Percentiles rank a stretch among this genome's conserved stretches.
phyloP scores from a whole-genome alignment of 371 early-diverging fungal species.

The Apophysomyces sp. region DNA sequence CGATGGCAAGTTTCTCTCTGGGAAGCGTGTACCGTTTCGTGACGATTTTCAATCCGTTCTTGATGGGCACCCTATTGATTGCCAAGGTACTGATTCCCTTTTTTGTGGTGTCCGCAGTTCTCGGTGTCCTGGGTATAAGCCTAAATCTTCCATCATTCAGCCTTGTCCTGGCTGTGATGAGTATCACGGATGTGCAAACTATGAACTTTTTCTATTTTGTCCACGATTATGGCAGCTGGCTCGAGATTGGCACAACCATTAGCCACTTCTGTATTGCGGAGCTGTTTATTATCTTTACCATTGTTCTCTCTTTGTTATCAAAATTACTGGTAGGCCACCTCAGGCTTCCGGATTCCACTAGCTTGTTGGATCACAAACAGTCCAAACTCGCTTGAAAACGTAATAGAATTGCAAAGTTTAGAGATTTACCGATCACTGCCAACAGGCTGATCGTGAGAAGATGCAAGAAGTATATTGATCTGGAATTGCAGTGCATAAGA shows the following conservation, averaged over 20 bases:
- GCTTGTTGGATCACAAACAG: not conserved
- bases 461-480: conserved; percentile 35
- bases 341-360: not conserved
- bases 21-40: conserved; percentile 91
- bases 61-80: conserved; percentile 85
- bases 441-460: conserved; percentile 26
- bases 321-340: conserved; percentile 60
- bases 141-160: conserved; percentile 81
- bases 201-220: conserved; percentile 95
- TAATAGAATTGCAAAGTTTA: not conserved
- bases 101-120: conserved; percentile 80
- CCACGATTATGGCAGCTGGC: conserved; percentile 90
- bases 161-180: conserved; percentile 79
- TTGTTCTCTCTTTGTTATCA: conserved; percentile 65
- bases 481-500: conserved; percentile 47
- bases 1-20: conserved; percentile 82
- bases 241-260: conserved; percentile 96
- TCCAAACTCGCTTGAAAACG: not conserved
- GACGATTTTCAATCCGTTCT: conserved; percentile 87
- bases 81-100: conserved; percentile 92
- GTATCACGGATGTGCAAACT: conserved; percentile 90
- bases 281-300: conserved; percentile 81
- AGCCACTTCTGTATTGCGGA: conserved; percentile 86
- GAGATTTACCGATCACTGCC: not conserved
- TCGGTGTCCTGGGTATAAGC: conserved; percentile 72